These are phyloP conservation scores for Arctostaphylos glauca DNA, from an alignment of 148 eudicot species.

Conservation along the genomic window DNA sequence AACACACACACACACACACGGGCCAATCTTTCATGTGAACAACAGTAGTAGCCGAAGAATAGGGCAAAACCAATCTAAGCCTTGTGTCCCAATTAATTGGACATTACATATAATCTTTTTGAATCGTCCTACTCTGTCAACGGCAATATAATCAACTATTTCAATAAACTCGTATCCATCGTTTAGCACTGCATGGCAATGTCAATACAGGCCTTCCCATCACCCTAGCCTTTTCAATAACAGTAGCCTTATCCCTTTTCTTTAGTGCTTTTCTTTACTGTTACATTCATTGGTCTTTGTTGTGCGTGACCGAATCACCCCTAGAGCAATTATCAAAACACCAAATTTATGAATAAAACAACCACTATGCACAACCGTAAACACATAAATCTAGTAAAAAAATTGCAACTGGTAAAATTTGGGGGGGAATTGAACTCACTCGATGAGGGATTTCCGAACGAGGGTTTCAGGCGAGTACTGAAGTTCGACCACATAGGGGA, in stretches of 20 bases:
- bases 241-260: neutral
- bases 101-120: neutral
- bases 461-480: slow-evolving; percentile 65
- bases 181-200: neutral
- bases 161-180: neutral
- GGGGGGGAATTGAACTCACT: slow-evolving; percentile 39
- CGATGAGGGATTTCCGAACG: slow-evolving; percentile 63
- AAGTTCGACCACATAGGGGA: slow-evolving; percentile 61
- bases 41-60: neutral
- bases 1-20: neutral
- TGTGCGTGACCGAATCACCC: neutral
- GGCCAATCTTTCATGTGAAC: too few relatives aligned
- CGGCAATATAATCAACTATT: neutral
- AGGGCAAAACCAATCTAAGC: neutral
- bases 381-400: neutral
- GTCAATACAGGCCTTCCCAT: neutral
- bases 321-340: neutral
- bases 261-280: neutral
- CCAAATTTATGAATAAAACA: neutral
- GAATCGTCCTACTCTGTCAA: neutral
- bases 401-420: neutral
- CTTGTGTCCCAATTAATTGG: neutral
- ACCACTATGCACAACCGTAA: neutral
- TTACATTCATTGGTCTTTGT: neutral
- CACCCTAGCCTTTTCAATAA: neutral